Conservation (phyloP, 2,329 filamentous ascomycete genomes). For the Fusarium pseudocircinatum region DNA sequence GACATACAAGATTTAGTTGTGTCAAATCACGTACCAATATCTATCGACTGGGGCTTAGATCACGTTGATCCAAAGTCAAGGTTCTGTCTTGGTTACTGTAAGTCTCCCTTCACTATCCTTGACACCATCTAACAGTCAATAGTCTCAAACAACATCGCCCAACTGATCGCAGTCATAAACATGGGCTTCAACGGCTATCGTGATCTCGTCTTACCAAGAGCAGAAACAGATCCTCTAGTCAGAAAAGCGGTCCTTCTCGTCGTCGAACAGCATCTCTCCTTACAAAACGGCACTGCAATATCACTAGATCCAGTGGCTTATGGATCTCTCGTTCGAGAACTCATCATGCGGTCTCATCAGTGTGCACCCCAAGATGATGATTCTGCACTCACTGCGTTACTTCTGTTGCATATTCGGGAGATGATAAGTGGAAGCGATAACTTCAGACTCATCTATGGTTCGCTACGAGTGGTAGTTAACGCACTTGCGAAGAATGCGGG, state of each 20-base stretch:
- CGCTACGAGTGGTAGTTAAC: slow-evolving; percentile 27
- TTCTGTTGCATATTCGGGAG: slow-evolving; percentile 33
- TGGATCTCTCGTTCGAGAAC: slow-evolving; percentile 21
- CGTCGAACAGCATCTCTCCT: slow-evolving; percentile 32
- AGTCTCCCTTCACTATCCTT: accelerated
- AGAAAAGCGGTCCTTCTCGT: slow-evolving; percentile 34
- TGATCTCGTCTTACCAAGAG: slow-evolving; percentile 30
- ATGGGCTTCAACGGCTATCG: slow-evolving; percentile 38
- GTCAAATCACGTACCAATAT: neutral
- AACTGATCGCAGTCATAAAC: slow-evolving; percentile 39
- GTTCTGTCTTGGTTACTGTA: slow-evolving; percentile 35
- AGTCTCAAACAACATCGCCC: slow-evolving; percentile 38
- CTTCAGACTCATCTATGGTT: slow-evolving; percentile 33
- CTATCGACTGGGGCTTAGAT: slow-evolving; percentile 17
- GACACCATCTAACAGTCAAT: neutral
- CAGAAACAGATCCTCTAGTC: slow-evolving; percentile 31
- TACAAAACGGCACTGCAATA: slow-evolving; percentile 19
- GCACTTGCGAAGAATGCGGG: slow-evolving; percentile 7
- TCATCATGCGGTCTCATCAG: slow-evolving; percentile 26
- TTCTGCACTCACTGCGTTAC: slow-evolving; percentile 32
- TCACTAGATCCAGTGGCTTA: slow-evolving; percentile 22
- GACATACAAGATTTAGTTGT: neutral
- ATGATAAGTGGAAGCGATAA: slow-evolving; percentile 41
- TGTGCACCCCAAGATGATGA: slow-evolving; percentile 36
- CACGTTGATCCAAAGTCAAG: slow-evolving; percentile 30